Evolutionary conservation across 1,284 basidiomycete genomes (phyloP).

Genomic region (Apiotrichum siamense): DNA sequence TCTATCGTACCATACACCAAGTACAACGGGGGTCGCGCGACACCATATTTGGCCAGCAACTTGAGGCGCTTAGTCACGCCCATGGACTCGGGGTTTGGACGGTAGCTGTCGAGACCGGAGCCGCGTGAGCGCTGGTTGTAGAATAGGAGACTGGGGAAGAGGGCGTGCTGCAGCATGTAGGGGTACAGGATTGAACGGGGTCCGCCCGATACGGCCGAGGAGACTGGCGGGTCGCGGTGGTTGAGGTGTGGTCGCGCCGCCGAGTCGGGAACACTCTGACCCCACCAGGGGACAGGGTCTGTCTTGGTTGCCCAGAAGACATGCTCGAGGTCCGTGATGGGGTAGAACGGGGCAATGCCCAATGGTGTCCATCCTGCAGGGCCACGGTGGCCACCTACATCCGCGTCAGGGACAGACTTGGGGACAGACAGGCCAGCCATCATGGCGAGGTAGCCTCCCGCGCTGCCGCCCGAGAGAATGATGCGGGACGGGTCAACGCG

Average conservation of each 20-base stretch:
- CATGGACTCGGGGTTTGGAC: conserved; percentile 30
- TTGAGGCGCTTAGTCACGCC: conserved; percentile 32
- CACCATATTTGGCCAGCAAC: conserved; percentile 6
- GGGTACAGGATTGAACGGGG: conserved; percentile 41
- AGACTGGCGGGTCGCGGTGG: conserved; percentile 34
- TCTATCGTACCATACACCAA: conserved; percentile 35
- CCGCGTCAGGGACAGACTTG: conserved; percentile 22
- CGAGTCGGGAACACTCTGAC: conserved; percentile 30
- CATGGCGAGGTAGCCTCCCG: conserved; percentile 43
- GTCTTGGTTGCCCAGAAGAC: conserved; percentile 43
- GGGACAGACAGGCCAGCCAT: conserved; percentile 36
- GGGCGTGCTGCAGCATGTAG: conserved; percentile 45
- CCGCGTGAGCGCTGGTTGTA: conserved; percentile 35
- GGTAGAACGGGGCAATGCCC: conserved; percentile 41
- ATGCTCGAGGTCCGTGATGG: conserved; percentile 43
- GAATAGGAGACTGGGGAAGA: conserved; percentile 42
- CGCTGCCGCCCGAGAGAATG: conserved; percentile 39
- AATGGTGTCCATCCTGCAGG: conserved; percentile 27
- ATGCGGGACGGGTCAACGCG: conserved; percentile 32
- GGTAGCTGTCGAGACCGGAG: conserved; percentile 31
- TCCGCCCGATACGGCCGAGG: conserved; percentile 32
- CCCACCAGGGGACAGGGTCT: conserved; percentile 41
- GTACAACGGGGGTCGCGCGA: conserved; percentile 24
- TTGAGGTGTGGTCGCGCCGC: conserved; percentile 39
- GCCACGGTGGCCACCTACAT: conserved; percentile 36